These are phyloP conservation scores for Ascochyta clinopodiicola DNA, from an alignment of 2,329 filamentous ascomycete genomes.

Conservation along the genomic window DNA sequence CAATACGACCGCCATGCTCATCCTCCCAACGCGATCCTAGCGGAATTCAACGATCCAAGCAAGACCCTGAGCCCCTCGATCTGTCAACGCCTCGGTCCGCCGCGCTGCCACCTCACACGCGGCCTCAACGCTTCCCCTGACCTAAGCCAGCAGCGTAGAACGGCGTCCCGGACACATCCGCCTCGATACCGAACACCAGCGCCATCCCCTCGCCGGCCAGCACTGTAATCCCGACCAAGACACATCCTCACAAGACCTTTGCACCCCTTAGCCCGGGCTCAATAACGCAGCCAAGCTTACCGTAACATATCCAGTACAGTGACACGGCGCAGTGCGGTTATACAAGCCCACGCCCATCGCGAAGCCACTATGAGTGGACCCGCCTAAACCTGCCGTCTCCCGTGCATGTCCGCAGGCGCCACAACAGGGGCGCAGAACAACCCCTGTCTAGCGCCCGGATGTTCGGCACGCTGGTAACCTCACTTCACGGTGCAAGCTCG, in stretches of 20 bases:
- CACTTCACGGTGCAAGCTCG: constrained; percentile 12
- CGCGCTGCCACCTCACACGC: neutral
- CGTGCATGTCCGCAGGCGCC: constrained; percentile 4
- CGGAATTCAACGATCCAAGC: neutral
- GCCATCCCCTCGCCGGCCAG: neutral
- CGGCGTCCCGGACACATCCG: constrained; percentile 9
- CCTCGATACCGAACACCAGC: neutral
- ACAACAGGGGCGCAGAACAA: constrained; percentile 6
- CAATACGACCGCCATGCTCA: neutral
- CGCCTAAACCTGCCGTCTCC: constrained; percentile 8
- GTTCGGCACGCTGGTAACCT: constrained; percentile 14
- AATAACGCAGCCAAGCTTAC: neutral
- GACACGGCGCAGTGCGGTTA: neutral
- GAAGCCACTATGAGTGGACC: constrained; percentile 4
- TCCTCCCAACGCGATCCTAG: neutral
- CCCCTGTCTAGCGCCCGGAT: constrained; percentile 8
- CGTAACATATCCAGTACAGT: neutral
- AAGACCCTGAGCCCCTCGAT: constrained; percentile 1
- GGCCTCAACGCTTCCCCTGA: constrained; percentile 3
- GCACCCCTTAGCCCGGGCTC: neutral
- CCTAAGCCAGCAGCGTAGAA: neutral
- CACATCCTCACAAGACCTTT: neutral
- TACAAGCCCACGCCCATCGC: neutral
- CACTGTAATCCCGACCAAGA: neutral
- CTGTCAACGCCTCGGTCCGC: constrained; percentile 14